Base-by-base conservation (phyloP, 805 yeast species). In the Kodamaea fukazawae region DNA sequence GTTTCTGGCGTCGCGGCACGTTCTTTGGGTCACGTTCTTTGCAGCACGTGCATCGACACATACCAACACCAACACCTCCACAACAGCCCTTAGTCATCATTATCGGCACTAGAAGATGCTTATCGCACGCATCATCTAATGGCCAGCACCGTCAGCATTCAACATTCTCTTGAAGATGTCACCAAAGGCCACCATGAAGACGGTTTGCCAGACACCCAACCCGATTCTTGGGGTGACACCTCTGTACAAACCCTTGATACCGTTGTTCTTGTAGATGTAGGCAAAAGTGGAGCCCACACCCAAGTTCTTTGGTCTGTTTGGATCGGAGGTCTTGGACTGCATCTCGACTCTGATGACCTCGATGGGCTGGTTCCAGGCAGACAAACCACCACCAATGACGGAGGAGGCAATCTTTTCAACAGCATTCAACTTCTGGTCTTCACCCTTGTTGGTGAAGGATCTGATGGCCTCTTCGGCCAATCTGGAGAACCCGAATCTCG, bases 331-430 rank as follows among this genome's bases (percentile, higher is more conserved):
- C 71, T 85, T 84, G 42, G 95, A 84, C 70, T 93, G 99, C 97
- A 93, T 89, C 69, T 93, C 99, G 13, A 93, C 96, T 65, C 99
- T 81, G 50, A 90, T 85, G 40, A 93, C 99, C 70, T 93, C 99
- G 56, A 93, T 89, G 29, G 98, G 99, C 70, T 93, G 99, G 68
- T 93, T 93, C 98, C 99, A 93, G 12, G 98, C 96, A 44, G 91
- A 81, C 49, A 93, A 77, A 49, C 96, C 97, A 70, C 99, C 99
- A 77, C 99, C 99, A 46, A 93, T 69, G 7, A 85, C 86, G 12
- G 95, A 81, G 4, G 96, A 88, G 17, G 76, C 68, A 41, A 93
- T 83, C 67, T 90, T 90, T 62, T 93, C 98, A 15, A 70, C 52
- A 1, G 95, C 86, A 46, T 71, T 65, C 51, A 93, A 76, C 56